Evolutionary conservation across 2,329 filamentous ascomycete species (phyloP).

Genomic region (Fusarium proliferatum): DNA sequence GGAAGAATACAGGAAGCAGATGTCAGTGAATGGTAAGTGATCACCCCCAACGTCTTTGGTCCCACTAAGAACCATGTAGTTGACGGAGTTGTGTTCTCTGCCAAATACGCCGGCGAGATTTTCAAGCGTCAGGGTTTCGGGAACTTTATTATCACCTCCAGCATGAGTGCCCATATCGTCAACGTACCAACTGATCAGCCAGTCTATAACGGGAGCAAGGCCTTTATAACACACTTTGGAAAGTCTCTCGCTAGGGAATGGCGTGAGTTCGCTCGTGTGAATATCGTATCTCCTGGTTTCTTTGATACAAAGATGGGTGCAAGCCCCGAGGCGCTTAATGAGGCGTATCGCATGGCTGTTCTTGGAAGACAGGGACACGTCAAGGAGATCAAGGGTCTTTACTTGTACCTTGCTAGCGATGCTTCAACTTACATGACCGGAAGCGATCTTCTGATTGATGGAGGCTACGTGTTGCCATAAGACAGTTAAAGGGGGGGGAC

Average conservation of each 20-base stretch:
- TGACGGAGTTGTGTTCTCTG: slow-evolving; percentile 59
- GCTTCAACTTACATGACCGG: slow-evolving; percentile 47
- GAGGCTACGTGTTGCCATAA: slow-evolving; percentile 30
- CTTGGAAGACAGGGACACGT: slow-evolving; percentile 69
- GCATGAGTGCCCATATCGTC: slow-evolving; percentile 61
- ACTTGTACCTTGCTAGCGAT: slow-evolving; percentile 64
- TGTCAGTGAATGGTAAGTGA: slow-evolving; percentile 63
- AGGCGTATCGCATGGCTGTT: slow-evolving; percentile 61
- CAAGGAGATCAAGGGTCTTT: slow-evolving; percentile 72
- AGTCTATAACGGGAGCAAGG: slow-evolving; percentile 66
- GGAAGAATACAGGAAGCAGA: slow-evolving; percentile 61
- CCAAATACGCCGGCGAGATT: slow-evolving; percentile 57
- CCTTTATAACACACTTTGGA: slow-evolving; percentile 64
- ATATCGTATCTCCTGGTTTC: slow-evolving; percentile 60
- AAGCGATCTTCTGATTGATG: slow-evolving; percentile 31
- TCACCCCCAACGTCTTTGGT: too few species aligned
- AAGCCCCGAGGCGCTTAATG: slow-evolving; percentile 54
- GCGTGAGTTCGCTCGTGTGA: slow-evolving; percentile 66
- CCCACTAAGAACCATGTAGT: slow-evolving; percentile 48
- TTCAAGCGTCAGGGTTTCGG: slow-evolving; percentile 57
- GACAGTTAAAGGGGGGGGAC: too few species aligned
- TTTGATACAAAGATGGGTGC: slow-evolving; percentile 66
- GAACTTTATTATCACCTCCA: slow-evolving; percentile 63
- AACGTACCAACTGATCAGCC: slow-evolving; percentile 64
- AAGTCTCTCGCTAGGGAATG: slow-evolving; percentile 66